phyloP scores from a whole-genome alignment of 169 alveolate genomes.

The Pseudocohnilembus persalinus region DNA sequence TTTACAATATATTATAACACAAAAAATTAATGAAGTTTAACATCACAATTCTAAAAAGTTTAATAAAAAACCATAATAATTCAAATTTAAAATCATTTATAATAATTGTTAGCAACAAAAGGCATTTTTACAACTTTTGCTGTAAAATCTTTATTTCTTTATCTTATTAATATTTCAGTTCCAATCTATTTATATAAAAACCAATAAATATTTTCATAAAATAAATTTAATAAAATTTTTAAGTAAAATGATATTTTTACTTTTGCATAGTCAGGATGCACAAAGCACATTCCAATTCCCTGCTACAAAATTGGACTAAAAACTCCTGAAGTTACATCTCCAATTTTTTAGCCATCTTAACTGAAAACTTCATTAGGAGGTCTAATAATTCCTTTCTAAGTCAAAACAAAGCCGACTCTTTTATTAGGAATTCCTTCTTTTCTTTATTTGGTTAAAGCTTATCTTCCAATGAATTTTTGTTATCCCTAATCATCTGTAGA shows the following conservation, averaged over 20 bases:
- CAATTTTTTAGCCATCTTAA: slow-evolving; percentile 60
- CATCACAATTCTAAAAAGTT: too few species aligned
- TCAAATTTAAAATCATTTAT: too few species aligned
- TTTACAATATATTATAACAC: too few species aligned
- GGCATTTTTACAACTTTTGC: slow-evolving; percentile 70
- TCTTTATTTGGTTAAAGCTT: slow-evolving; percentile 27
- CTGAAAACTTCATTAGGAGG: slow-evolving; percentile 37
- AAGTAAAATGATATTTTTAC: background rate
- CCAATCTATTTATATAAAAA: slow-evolving; percentile 24
- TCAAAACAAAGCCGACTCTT: slow-evolving; percentile 58
- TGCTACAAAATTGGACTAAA: slow-evolving; percentile 72
- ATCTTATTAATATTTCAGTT: slow-evolving; percentile 31
- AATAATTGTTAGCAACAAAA: slow-evolving; percentile 61
- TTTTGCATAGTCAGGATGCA: slow-evolving; percentile 39
- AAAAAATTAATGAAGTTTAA: too few species aligned
- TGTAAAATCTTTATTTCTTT: slow-evolving; percentile 51
- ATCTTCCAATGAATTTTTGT: slow-evolving; percentile 28
- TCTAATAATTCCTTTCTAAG: slow-evolving; percentile 48
- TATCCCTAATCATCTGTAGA: too few species aligned
- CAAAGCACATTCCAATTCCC: slow-evolving; percentile 76
- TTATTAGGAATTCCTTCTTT: slow-evolving; percentile 43
- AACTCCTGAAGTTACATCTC: slow-evolving; percentile 75
- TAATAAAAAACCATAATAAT: too few species aligned
- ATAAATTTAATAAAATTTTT: background rate
- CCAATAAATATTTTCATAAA: background rate